These are phyloP conservation scores for Wallemia mellicola DNA, from an alignment of 1,284 basidiomycete genomes.

Conservation along the genomic window DNA sequence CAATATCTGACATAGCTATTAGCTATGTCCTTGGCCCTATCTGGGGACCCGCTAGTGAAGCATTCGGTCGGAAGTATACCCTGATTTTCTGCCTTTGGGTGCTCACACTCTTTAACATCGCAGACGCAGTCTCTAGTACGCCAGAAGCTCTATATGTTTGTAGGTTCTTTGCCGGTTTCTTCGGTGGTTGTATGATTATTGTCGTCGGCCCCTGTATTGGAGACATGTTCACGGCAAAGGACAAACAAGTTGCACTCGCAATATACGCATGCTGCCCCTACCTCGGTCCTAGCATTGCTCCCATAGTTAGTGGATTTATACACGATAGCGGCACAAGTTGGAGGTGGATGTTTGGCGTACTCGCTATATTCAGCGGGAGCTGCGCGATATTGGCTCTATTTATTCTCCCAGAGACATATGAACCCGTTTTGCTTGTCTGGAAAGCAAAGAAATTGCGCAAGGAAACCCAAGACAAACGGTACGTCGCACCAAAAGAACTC, in stretches of 20 bases:
- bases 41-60: background rate
- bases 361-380: slow-evolving; percentile 11
- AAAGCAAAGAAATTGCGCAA: slow-evolving; percentile 12
- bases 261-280: background rate
- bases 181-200: background rate
- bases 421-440: slow-evolving; percentile 8
- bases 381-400: slow-evolving; percentile 8
- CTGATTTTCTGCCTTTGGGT: background rate
- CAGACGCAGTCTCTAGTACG: background rate
- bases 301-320: background rate
- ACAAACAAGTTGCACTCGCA: background rate
- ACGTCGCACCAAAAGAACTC: background rate
- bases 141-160: background rate
- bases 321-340: background rate
- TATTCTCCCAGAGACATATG: slow-evolving; percentile 12
- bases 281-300: background rate
- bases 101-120: background rate
- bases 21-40: background rate
- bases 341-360: slow-evolving; percentile 12
- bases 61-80: background rate
- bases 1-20: no score
- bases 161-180: background rate
- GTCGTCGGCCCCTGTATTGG: background rate
- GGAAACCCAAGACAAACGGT: slow-evolving; percentile 10
- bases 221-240: background rate